Conservation (phyloP, 2,329 filamentous ascomycete species). For the Scytalidium lignicola region DNA sequence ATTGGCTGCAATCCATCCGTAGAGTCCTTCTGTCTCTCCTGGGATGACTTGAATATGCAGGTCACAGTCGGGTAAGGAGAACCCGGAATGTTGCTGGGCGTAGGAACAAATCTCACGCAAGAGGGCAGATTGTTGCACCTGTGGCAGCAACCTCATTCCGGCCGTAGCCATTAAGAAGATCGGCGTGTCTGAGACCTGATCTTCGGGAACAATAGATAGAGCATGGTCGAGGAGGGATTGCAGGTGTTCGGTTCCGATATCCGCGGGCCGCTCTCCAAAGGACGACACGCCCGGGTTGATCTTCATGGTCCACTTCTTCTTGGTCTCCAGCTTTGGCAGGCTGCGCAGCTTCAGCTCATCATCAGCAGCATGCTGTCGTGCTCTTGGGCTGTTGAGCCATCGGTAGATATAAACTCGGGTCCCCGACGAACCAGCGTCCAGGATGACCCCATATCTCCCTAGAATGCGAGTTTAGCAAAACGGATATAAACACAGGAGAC, state of each 20-base stretch:
- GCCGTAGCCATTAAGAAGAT: slow-evolving; percentile 95
- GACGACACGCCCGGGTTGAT: slow-evolving; percentile 89
- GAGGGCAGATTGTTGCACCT: slow-evolving; percentile 65
- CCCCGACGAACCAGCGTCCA: slow-evolving; percentile 96
- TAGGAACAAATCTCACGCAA: slow-evolving; percentile 79
- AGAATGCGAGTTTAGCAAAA: slow-evolving; percentile 1
- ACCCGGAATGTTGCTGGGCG: slow-evolving; percentile 68
- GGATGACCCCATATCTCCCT: slow-evolving; percentile 79
- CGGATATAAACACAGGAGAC: slow-evolving; percentile 4
- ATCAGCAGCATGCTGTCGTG: slow-evolving; percentile 54
- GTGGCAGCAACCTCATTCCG: slow-evolving; percentile 81
- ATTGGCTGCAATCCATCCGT: slow-evolving; percentile 96
- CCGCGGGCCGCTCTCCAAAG: slow-evolving; percentile 71
- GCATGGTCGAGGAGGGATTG: slow-evolving; percentile 77
- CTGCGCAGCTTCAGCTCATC: slow-evolving; percentile 51
- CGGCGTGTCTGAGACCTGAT: slow-evolving; percentile 77
- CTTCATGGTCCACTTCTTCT: slow-evolving; percentile 88
- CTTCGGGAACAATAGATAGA: slow-evolving; percentile 66
- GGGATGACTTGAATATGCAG: slow-evolving; percentile 90
- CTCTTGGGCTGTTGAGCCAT: slow-evolving; percentile 75
- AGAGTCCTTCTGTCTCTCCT: slow-evolving; percentile 91
- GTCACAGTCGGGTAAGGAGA: slow-evolving; percentile 84
- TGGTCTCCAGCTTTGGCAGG: slow-evolving; percentile 75
- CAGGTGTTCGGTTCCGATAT: slow-evolving; percentile 78
- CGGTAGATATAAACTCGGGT: slow-evolving; percentile 91